Base-by-base conservation (phyloP, 2,329 filamentous ascomycete species). In the Hypomyces perniciosus region DNA sequence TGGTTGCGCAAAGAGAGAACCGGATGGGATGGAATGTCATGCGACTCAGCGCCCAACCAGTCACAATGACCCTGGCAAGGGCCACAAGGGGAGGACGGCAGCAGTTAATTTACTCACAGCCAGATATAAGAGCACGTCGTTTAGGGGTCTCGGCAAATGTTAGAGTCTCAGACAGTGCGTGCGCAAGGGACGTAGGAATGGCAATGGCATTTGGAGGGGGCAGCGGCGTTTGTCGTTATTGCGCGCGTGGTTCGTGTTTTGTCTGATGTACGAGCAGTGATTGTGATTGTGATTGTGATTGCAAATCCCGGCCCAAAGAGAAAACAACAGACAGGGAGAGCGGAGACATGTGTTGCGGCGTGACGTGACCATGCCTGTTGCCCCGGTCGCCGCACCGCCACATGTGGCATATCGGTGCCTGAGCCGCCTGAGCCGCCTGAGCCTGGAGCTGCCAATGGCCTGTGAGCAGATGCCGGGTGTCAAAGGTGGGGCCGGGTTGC, bases 361-460 rank as follows among this genome's bases (percentile, higher is more conserved):
- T 52, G 50, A 52, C 50, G 45, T 52, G 45, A 48, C 45, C 50
- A 40, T 48, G 40, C 45, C 44, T 52, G 50, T 52, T 48, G 50
- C 50, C 50, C 48, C 44, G 40, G 50, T 52, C 41, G 45, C 50
- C 29, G 6, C 30, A 29, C 29, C 44, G 50, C 50, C 50, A 52
- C 50, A 35, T 39, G 50, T 52, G 50, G 50, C 50, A 48, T 34
- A n/a, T 8, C 31, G 37, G 10, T 42, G 29, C 12, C 20, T 30
- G 44, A 20, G 20, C 20, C 20, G 29, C 12, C 20, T 30, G 44
- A 20, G 20, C 20, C 20, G 20, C 20, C 20, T 20, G 44, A 48
- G 50, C 50, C 48, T 52, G 50, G 45, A 9, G 9, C n/a, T 20
- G 6, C 1, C 9, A 1, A 6, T 8, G 40, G 50, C 30, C 35